Evolutionary conservation across 306 rosid genomes (phyloP).

Genomic region (Cucurbita ficifolia): DNA sequence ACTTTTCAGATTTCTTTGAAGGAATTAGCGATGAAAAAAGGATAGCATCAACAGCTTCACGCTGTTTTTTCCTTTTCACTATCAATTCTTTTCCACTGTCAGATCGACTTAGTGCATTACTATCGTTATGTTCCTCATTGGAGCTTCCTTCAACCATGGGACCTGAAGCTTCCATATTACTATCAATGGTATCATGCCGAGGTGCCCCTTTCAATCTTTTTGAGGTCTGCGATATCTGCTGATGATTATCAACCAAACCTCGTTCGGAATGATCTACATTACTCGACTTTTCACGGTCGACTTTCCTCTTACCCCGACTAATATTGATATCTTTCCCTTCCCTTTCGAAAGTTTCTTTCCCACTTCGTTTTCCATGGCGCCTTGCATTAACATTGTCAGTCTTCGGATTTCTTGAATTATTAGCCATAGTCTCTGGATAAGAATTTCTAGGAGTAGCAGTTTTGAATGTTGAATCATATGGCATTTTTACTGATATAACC

Average conservation of each 20-base stretch:
- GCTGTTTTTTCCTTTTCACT: constrained; percentile 82
- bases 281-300: constrained; percentile 21
- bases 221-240: constrained; percentile 17
- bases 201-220: constrained; percentile 21
- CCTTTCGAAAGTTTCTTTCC: constrained; percentile 20
- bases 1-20: constrained; percentile 45
- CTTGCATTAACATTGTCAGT: constrained; percentile 23
- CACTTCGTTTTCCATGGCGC: constrained; percentile 11
- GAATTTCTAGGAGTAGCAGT: constrained; percentile 15
- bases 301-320: constrained; percentile 25
- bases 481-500: constrained; percentile 37
- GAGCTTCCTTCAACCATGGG: constrained; percentile 19
- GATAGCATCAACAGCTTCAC: constrained; percentile 84
- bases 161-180: constrained; percentile 22
- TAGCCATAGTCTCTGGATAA: constrained; percentile 19
- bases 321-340: constrained; percentile 20
- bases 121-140: constrained; percentile 24
- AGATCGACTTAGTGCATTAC: constrained; percentile 21
- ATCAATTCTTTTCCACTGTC: constrained; percentile 29
- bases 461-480: constrained; percentile 47
- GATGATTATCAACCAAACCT: constrained; percentile 19
- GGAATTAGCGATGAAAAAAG: constrained; percentile 70
- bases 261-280: constrained; percentile 16
- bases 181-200: constrained; percentile 19
- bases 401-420: constrained; percentile 14